phyloP scores from a whole-genome alignment of 225 moss, liverwort and hornwort genomes.

The Marchantia polymorpha region DNA sequence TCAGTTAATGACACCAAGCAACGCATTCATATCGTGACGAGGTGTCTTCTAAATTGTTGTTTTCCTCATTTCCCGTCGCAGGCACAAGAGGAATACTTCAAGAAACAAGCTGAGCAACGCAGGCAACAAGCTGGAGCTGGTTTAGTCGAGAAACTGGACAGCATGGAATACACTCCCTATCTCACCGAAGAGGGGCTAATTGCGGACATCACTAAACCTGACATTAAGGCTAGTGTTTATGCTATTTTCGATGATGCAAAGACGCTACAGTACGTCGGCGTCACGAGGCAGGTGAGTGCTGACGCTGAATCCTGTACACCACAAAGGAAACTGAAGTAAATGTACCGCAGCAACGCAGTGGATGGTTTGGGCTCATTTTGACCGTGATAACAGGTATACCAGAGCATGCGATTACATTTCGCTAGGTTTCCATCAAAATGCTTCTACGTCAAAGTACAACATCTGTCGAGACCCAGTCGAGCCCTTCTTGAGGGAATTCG shows the following conservation, averaged over 20 bases:
- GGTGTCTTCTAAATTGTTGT: not conserved
- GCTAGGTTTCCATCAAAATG: constrained; percentile 88
- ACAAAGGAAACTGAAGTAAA: not conserved
- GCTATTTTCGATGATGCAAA: constrained; percentile 77
- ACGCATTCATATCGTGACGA: not conserved
- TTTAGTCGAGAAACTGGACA: constrained; percentile 37
- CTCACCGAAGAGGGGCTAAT: constrained; percentile 74
- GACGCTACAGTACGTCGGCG: constrained; percentile 71
- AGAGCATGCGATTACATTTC: constrained; percentile 96
- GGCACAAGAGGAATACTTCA: constrained; percentile 90
- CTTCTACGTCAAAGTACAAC: constrained; percentile 71
- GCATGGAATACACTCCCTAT: constrained; percentile 53
- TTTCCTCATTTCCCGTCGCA: constrained; percentile 25
- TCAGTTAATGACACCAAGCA: too few relatives aligned
- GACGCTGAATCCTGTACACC: not conserved
- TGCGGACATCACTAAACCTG: constrained; percentile 57
- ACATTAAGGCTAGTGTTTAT: constrained; percentile 91
- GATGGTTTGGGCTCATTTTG: too few relatives aligned
- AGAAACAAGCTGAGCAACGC: constrained; percentile 66
- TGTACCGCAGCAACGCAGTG: not conserved
- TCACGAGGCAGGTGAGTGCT: constrained; percentile 74
- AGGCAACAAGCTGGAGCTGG: constrained; percentile 56
- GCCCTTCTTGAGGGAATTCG: constrained; percentile 88
- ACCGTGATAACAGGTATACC: constrained; percentile 59
- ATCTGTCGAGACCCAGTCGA: constrained; percentile 78